Base-by-base conservation (phyloP, 768 basidiomycete species). In the Fomitopsis pulvina region DNA sequence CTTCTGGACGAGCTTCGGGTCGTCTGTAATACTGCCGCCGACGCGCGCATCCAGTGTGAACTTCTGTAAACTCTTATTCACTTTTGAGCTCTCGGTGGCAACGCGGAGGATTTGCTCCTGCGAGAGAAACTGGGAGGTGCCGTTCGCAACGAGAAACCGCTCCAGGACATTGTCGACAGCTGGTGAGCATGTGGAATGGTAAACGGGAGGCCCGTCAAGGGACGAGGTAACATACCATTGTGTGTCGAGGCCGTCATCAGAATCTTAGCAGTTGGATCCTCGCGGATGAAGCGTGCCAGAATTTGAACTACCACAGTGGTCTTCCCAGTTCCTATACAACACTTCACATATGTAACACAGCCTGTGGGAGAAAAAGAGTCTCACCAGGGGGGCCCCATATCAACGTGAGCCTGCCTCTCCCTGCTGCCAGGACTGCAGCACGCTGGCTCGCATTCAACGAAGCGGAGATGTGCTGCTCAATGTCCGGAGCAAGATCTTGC, bases 231-330 rank as follows among this genome's bases (percentile, higher is more conserved):
- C 54, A 53, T 56, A 78, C 82, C 82, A 51, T 84, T 85, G 55
- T 83, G 81, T 0, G 83, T 84, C 0, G 84, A 85, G 0, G 83
- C 83, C 0, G 82, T 81, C 81, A 85, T 82, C 22, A 85, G 66
- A 22, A 85, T 78, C 56, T 76, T 81, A 8, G 68, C 58, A 1
- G 67, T 61, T 57, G 41, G 61, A 57, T 53, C 53, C 51, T 61
- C 56, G 57, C 48, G 63, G 60, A 54, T 74, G 52, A 47, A 79
- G 61, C 68, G 68, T 20, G 68, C 66, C 14, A 85, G 68, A 25
- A 84, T 80, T 52, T 80, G 73, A 2, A 85, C 73, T 4, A 85
- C 81, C 0, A 85, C 83, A 0, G 81, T 84, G 0, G 83, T 85
- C 61, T 85, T 86, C 29, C 84, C 83, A 0, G 83, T 86, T 0